Percentiles rank a stretch among this genome's conserved stretches.
Evolutionary conservation across 2,329 filamentous ascomycete species (phyloP).

Genomic region (Pezizomycotina sp.): DNA sequence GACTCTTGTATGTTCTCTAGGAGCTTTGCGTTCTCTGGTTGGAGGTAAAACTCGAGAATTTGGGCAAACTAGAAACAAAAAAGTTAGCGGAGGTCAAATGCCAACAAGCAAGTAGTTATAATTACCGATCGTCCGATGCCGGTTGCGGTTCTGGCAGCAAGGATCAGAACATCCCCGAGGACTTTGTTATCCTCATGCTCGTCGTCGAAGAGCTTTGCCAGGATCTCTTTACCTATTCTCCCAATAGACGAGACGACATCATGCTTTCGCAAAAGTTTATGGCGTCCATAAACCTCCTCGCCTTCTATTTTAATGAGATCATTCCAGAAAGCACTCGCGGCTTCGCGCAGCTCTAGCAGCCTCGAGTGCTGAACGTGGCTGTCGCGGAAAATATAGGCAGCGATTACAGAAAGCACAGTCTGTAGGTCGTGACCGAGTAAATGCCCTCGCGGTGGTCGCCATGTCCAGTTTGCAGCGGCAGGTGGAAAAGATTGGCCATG

Average conservation of each 20-base stretch:
- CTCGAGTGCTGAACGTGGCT: slow-evolving; percentile 13
- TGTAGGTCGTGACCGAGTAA: slow-evolving; percentile 18
- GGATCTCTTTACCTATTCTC: slow-evolving; percentile 7
- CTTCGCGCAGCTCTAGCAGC: slow-evolving; percentile 14
- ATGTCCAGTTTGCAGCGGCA: slow-evolving; percentile 34
- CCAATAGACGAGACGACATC: slow-evolving; percentile 1
- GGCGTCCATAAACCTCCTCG: slow-evolving; percentile 3
- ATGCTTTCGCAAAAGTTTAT: slow-evolving; percentile 7
- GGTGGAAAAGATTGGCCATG: slow-evolving; percentile 38
- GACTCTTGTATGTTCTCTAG: slow-evolving; percentile 44
- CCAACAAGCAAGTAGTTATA: background rate
- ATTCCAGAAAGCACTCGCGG: slow-evolving; percentile 14
- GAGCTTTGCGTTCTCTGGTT: slow-evolving; percentile 38
- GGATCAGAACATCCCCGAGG: slow-evolving; percentile 8
- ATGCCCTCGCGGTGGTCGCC: slow-evolving; percentile 14
- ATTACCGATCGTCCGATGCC: slow-evolving; percentile 15
- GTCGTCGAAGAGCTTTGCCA: slow-evolving; percentile 8
- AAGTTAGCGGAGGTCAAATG: background rate
- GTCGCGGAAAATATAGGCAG: slow-evolving; percentile 12
- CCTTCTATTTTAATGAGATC: slow-evolving; percentile 11
- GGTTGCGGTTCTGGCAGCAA: slow-evolving; percentile 14
- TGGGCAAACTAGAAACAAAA: slow-evolving; percentile 37
- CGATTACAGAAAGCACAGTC: slow-evolving; percentile 11
- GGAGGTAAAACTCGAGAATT: slow-evolving; percentile 55
- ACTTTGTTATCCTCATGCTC: slow-evolving; percentile 6